These are phyloP conservation scores for Spiromastix sp. DNA, from an alignment of 2,329 filamentous ascomycete species.

Conservation along the genomic window DNA sequence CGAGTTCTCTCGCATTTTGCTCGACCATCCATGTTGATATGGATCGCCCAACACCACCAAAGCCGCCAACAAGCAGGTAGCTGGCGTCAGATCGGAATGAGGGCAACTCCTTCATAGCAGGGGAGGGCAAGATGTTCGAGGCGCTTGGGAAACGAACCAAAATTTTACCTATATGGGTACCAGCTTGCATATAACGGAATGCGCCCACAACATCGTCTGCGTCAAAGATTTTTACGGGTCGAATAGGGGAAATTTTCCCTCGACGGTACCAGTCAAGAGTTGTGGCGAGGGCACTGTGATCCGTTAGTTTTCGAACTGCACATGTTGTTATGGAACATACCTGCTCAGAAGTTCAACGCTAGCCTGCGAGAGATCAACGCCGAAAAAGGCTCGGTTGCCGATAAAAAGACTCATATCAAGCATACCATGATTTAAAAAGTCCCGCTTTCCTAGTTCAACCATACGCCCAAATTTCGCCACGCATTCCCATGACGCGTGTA, in stretches of 20 bases:
- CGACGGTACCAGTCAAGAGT: too few relatives aligned
- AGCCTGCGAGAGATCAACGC: slow-evolving; percentile 13
- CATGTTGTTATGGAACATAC: too few relatives aligned
- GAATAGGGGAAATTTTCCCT: too few relatives aligned
- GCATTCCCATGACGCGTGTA: slow-evolving; percentile 19
- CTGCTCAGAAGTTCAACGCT: too few relatives aligned
- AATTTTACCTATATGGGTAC: slow-evolving; percentile 33
- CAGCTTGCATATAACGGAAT: slow-evolving; percentile 29
- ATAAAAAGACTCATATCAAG: slow-evolving; percentile 12
- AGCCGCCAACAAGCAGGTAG: slow-evolving; percentile 7
- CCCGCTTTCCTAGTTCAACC: slow-evolving; percentile 16
- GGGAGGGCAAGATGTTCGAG: background rate
- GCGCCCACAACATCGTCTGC: too few relatives aligned
- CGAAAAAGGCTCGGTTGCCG: slow-evolving; percentile 9
- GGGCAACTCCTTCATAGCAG: too few relatives aligned
- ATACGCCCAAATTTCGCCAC: slow-evolving; percentile 16
- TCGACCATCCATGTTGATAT: slow-evolving; percentile 6
- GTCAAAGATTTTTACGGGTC: too few relatives aligned
- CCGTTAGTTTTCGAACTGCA: too few relatives aligned
- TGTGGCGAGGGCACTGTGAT: too few relatives aligned
- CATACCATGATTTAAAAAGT: slow-evolving; percentile 8
- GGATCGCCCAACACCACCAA: slow-evolving; percentile 6
- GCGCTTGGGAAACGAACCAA: slow-evolving; percentile 21
- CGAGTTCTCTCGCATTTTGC: slow-evolving; percentile 18
- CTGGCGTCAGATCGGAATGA: slow-evolving; percentile 15